These are phyloP conservation scores for Saussurea involucrata DNA, from an alignment of 129 eudicot genomes.

Conservation along the genomic window DNA sequence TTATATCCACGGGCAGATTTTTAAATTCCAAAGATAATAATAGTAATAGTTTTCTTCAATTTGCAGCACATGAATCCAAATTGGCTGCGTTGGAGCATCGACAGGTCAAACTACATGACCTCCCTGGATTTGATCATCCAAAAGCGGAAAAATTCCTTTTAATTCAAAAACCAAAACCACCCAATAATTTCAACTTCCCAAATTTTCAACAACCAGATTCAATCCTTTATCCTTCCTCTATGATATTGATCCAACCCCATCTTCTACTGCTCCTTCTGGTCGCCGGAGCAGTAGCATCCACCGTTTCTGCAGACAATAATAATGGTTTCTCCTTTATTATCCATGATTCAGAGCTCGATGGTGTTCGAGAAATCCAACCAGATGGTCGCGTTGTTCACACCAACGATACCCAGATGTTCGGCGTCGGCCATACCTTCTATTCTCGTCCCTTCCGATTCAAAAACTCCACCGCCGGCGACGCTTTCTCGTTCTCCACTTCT, in stretches of 20 bases:
- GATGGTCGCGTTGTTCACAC: slow-evolving; percentile 22
- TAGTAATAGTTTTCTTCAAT: background rate
- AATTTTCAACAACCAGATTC: background rate
- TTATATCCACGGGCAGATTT: no score
- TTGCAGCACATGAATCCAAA: slow-evolving; percentile 1
- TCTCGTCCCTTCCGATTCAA: slow-evolving; percentile 35
- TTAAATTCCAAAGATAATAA: background rate
- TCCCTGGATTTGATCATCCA: slow-evolving; percentile 3
- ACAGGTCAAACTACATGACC: slow-evolving; percentile 12
- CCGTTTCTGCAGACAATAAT: background rate
- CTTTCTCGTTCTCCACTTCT: slow-evolving; percentile 44
- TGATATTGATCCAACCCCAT: slow-evolving; percentile 6
- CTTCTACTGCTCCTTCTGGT: slow-evolving; percentile 2
- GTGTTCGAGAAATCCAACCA: slow-evolving; percentile 29
- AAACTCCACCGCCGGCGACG: slow-evolving; percentile 24
- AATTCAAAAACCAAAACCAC: background rate
- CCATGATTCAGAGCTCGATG: slow-evolving; percentile 34
- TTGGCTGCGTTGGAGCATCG: slow-evolving; percentile 21
- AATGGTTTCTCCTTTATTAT: slow-evolving; percentile 32
- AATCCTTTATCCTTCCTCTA: background rate
- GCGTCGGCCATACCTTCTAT: slow-evolving; percentile 50
- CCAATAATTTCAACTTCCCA: background rate
- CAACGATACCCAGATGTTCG: slow-evolving; percentile 23
- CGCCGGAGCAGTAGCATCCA: background rate
- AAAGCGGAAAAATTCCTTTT: background rate